A percentile compares a stretch with the other conserved stretches of the same genome.
Conservation (phyloP, 495 filamentous ascomycete species). For the Evernia prunastri region DNA sequence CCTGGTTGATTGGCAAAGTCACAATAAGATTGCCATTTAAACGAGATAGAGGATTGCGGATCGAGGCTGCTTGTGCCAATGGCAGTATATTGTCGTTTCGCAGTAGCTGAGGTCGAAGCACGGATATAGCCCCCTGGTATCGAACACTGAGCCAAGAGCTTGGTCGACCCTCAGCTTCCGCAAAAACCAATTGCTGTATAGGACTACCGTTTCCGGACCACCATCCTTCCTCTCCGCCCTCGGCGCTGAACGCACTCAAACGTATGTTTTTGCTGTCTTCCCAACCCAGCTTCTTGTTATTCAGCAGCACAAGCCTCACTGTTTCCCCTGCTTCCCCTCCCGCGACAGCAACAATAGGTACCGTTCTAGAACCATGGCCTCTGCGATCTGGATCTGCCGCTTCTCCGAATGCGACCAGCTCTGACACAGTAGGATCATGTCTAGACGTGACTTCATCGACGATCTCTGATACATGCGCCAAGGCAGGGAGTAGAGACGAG, state of each 20-base stretch:
- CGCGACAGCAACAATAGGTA: slow-evolving; percentile 41
- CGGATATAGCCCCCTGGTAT: slow-evolving; percentile 46
- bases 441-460: slow-evolving; percentile 29
- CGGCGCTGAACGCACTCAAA: slow-evolving; percentile 34
- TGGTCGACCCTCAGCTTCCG: slow-evolving; percentile 41
- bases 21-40: slow-evolving; percentile 58
- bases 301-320: slow-evolving; percentile 37
- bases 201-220: slow-evolving; percentile 52
- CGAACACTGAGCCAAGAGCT: slow-evolving; percentile 59
- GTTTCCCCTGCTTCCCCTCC: slow-evolving; percentile 41
- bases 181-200: slow-evolving; percentile 63
- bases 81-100: not conserved
- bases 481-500: slow-evolving; percentile 31
- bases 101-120: slow-evolving; percentile 51
- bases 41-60: slow-evolving; percentile 37
- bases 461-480: slow-evolving; percentile 27
- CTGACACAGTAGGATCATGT: slow-evolving; percentile 38
- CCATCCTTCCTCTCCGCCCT: slow-evolving; percentile 40
- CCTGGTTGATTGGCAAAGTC: slow-evolving; percentile 46
- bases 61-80: not conserved
- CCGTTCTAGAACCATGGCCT: slow-evolving; percentile 25
- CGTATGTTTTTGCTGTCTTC: slow-evolving; percentile 18
- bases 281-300: slow-evolving; percentile 33
- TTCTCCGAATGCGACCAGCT: slow-evolving; percentile 41
- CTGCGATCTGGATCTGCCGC: slow-evolving; percentile 32